phyloP scores from a whole-genome alignment of 1,284 basidiomycete genomes.

The Ceratobasidium sp. region DNA sequence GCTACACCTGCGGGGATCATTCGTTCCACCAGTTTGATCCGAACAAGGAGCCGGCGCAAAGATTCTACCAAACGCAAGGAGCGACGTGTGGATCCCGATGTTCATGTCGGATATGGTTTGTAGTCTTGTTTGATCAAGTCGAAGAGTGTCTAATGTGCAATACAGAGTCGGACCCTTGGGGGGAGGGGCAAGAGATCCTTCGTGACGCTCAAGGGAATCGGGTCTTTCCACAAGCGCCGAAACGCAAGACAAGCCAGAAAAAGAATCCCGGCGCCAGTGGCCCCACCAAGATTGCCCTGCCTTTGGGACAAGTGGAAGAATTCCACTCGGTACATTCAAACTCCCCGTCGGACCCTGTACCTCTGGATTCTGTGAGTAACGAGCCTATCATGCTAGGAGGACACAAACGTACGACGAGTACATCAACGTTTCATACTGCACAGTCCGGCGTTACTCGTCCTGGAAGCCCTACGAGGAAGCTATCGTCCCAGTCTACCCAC shows the following conservation, averaged over 20 bases:
- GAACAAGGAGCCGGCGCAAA: conserved; percentile 31
- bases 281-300: conserved; percentile 32
- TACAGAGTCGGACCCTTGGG: conserved; percentile 34
- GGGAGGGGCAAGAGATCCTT: conserved; percentile 22
- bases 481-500: conserved; percentile 13
- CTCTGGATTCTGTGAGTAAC: conserved; percentile 28
- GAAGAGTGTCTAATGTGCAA: not conserved
- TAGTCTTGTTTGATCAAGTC: conserved; percentile 1
- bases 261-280: conserved; percentile 9
- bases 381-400: conserved; percentile 20
- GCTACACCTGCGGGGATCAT: conserved; percentile 23
- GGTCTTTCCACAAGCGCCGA: conserved; percentile 19
- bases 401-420: conserved; percentile 36
- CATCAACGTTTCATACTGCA: conserved; percentile 35
- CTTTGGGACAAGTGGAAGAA: conserved; percentile 35
- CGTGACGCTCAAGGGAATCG: conserved; percentile 26
- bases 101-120: conserved; percentile 33
- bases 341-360: conserved; percentile 22
- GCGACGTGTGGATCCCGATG: conserved; percentile 23
- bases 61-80: conserved; percentile 18
- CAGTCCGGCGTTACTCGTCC: conserved; percentile 29
- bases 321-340: conserved; percentile 31
- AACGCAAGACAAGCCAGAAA: conserved; percentile 27
- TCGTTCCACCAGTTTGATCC: conserved; percentile 33
- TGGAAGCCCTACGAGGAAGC: conserved; percentile 16